Conservation (phyloP, 2,329 filamentous ascomycete genomes). For the Chrysoporthe deuterocubensis region DNA sequence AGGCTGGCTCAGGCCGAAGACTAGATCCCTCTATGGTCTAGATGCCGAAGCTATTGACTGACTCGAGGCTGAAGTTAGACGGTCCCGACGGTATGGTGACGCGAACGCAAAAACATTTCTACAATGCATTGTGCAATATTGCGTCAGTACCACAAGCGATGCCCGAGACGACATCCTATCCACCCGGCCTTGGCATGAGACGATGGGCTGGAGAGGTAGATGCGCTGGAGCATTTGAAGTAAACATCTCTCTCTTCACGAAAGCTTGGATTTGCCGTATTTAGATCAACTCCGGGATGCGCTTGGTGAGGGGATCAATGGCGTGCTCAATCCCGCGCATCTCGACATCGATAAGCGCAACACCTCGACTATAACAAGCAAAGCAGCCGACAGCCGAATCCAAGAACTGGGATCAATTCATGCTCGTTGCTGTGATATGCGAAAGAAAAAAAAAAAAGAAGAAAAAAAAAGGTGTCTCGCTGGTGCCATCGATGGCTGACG, state of each 20-base stretch:
- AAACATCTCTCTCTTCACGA: background rate
- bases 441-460: background rate
- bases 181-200: constrained; percentile 19
- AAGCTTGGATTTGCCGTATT: background rate
- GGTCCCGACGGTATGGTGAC: background rate
- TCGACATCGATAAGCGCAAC: constrained; percentile 27
- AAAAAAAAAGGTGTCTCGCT: background rate
- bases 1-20: background rate
- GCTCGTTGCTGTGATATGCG: background rate
- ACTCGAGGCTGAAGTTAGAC: background rate
- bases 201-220: background rate
- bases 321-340: constrained; percentile 25
- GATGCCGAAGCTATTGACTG: background rate
- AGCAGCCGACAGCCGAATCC: constrained; percentile 12
- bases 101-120: background rate
- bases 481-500: background rate
- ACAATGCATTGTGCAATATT: constrained; percentile 27
- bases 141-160: constrained; percentile 18
- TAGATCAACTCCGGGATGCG: background rate
- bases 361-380: constrained; percentile 3
- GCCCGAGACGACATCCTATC: constrained; percentile 16
- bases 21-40: background rate
- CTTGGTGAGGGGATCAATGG: constrained; percentile 15
- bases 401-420: background rate
- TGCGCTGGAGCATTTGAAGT: background rate